A percentile compares a stretch with the other conserved stretches of the same genome.
These are phyloP conservation scores for Stenocarpella maydis DNA, from an alignment of 2,329 filamentous ascomycete species.

Conservation along the genomic window DNA sequence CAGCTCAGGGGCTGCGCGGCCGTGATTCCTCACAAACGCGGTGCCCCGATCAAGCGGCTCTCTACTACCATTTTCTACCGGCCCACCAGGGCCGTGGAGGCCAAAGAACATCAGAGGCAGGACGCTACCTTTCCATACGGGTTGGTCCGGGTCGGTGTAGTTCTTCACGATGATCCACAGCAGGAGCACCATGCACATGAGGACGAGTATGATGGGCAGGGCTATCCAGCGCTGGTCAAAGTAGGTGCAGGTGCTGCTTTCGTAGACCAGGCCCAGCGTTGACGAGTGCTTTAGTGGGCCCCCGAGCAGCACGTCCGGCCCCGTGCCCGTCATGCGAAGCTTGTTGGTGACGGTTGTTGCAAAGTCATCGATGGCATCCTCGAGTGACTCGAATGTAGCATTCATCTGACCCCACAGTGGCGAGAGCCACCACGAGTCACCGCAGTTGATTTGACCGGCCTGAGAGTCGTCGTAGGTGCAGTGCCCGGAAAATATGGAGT, in stretches of 20 bases:
- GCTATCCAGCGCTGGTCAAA: conserved; percentile 35
- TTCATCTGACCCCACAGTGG: conserved; percentile 34
- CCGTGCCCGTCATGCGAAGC: conserved; percentile 30
- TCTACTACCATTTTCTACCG: too few species aligned
- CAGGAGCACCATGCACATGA: conserved; percentile 32
- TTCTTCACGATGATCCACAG: conserved; percentile 33
- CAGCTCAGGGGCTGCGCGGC: conserved; percentile 30
- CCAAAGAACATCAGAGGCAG: conserved; percentile 36
- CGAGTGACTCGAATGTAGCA: conserved; percentile 31
- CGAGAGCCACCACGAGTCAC: conserved; percentile 35
- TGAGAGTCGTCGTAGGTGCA: conserved; percentile 33
- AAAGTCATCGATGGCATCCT: conserved; percentile 29
- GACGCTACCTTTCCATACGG: conserved; percentile 35
- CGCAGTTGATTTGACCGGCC: conserved; percentile 33
- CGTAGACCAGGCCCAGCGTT: conserved; percentile 31
- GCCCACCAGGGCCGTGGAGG: conserved; percentile 16
- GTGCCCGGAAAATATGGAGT: conserved; percentile 30
- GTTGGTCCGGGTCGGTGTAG: conserved; percentile 37
- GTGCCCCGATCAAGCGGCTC: background rate
- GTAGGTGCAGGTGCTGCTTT: conserved; percentile 34
- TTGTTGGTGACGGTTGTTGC: conserved; percentile 34
- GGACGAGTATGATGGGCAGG: conserved; percentile 33
- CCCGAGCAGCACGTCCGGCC: conserved; percentile 20
- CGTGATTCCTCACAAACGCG: conserved; percentile 16
- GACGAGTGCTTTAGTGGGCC: background rate